Conservation (phyloP, 2,329 filamentous ascomycete genomes). For the Pyrenophora graminea region DNA sequence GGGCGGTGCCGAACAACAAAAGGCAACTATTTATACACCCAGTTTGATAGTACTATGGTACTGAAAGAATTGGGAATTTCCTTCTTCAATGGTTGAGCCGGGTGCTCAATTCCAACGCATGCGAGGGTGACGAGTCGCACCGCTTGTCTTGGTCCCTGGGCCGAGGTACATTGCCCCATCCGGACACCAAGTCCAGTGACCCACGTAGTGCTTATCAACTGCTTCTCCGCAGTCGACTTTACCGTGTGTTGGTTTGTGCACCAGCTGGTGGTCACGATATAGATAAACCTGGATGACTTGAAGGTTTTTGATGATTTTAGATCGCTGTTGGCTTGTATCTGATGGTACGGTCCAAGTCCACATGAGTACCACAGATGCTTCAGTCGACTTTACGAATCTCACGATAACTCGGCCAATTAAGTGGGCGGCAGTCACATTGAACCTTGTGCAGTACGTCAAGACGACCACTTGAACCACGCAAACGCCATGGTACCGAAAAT, state of each 20-base stretch:
- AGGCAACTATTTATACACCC: neutral
- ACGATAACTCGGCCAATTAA: too few relatives aligned
- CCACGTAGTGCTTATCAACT: too few relatives aligned
- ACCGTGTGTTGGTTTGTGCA: too few relatives aligned
- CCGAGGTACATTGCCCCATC: slow-evolving; percentile 23
- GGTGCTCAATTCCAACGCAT: neutral
- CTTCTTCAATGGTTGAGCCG: neutral
- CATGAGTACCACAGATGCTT: too few relatives aligned
- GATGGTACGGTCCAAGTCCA: too few relatives aligned
- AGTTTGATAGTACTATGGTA: neutral
- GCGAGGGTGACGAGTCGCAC: slow-evolving; percentile 14
- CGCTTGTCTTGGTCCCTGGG: slow-evolving; percentile 12
- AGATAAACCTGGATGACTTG: too few relatives aligned
- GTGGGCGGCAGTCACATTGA: too few relatives aligned
- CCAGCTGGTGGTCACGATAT: too few relatives aligned
- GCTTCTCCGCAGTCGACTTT: neutral
- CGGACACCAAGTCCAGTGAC: slow-evolving; percentile 12
- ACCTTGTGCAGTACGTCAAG: neutral
- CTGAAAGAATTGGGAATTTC: neutral
- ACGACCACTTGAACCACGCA: too few relatives aligned
- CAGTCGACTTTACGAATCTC: neutral
- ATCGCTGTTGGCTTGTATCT: too few relatives aligned
- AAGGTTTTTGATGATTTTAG: too few relatives aligned
- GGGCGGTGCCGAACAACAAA: neutral
- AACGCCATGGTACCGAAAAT: too few relatives aligned